Base-by-base conservation (phyloP, 2,329 filamentous ascomycete genomes). In the Stachybotrys elegans region DNA sequence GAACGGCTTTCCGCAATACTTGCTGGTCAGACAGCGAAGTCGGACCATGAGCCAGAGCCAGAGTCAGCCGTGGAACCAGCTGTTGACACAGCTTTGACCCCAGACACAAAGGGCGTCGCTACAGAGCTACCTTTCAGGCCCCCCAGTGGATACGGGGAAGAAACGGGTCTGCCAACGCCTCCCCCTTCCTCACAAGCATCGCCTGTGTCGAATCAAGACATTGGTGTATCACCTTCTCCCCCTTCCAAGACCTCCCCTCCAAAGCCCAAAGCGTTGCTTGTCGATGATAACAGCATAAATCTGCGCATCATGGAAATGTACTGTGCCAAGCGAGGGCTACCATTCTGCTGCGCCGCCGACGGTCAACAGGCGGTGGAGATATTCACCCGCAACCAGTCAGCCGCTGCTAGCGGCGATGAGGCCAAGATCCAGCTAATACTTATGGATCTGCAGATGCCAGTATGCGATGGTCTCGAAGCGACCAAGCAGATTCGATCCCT, bases 211-310 rank as follows among this genome's bases (percentile, higher is more conserved):
- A 34, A 42, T 12, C 40, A 7, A 39, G 22, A 22, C n/a, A n/a
- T n/a, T n/a, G n/a, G n/a, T n/a, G n/a, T n/a, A n/a, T n/a, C n/a
- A n/a, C n/a, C 31, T 14, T 8, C 25, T 3, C 22, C 40, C 1
- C n/a, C n/a, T n/a, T n/a, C 31, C 31, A 8, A 16, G 14, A 27
- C 38, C 13, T 21, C 11, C 5, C 17, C 44, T 6, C n/a, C 47
- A 5, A 51, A 44, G 0, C 60, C 60, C 3, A 44, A 44, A 14
- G 56, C 57, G 0, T 59, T 75, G 0, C 54, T 75, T 1, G 71
- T 73, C 0, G 72, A 75, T 47, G 72, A 74, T 47, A 75, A 75
- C 37, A 43, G 65, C 3, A 68, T 75, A 43, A 75, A 75, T 19
- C 61, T 74, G 1, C 70, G 71, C 17, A 71, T 75, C 21, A 51